These are phyloP conservation scores for Microthlaspi erraticum DNA, from an alignment of 345 rosid genomes.

Conservation along the genomic window DNA sequence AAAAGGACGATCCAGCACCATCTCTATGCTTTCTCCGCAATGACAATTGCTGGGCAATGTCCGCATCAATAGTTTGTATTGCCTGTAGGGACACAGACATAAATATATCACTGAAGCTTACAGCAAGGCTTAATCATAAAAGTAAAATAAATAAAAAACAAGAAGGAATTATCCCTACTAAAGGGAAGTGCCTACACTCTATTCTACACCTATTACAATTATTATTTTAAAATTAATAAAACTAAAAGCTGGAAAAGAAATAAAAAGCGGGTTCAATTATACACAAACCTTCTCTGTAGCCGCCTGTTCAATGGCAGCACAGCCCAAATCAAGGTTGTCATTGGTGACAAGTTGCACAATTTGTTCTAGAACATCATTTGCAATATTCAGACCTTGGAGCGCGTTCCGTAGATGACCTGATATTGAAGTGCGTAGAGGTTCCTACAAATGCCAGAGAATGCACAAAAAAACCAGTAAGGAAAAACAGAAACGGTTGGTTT, in stretches of 20 bases:
- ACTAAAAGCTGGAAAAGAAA: slow-evolving; percentile 8
- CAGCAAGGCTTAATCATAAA: background rate
- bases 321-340: slow-evolving; percentile 99
- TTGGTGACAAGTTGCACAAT: slow-evolving; percentile 95
- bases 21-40: slow-evolving; percentile 93
- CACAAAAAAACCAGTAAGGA: slow-evolving; percentile 6
- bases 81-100: slow-evolving; percentile 55
- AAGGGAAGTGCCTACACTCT: background rate
- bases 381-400: slow-evolving; percentile 68
- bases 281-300: slow-evolving; percentile 88
- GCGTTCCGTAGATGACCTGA: slow-evolving; percentile 81
- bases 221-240: background rate
- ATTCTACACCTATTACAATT: background rate
- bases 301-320: slow-evolving; percentile 97
- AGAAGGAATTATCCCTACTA: background rate
- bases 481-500: background rate
- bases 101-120: slow-evolving; percentile 12
- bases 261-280: background rate
- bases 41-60: slow-evolving; percentile 76
- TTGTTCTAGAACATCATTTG: slow-evolving; percentile 80
- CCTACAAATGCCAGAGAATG: slow-evolving; percentile 54
- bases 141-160: no score
- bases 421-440: slow-evolving; percentile 89
- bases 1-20: slow-evolving; percentile 64
- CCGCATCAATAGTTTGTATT: slow-evolving; percentile 86